Conservation (phyloP, 2,329 filamentous ascomycete genomes). For the Claviceps sp. region DNA sequence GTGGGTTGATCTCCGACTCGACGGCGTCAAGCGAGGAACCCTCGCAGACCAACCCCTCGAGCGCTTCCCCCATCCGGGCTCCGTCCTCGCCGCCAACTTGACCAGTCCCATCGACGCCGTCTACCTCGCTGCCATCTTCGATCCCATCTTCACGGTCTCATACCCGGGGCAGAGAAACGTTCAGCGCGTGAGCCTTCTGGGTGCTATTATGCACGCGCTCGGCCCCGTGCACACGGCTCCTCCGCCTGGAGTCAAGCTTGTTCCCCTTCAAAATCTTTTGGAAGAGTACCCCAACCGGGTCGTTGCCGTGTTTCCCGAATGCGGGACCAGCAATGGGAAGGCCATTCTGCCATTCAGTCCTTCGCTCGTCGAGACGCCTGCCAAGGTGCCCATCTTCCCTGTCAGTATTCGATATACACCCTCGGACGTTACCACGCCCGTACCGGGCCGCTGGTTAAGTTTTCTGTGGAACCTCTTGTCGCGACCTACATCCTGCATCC, state of each 20-base stretch:
- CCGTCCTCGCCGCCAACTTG: conserved; percentile 79
- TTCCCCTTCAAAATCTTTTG: conserved; percentile 50
- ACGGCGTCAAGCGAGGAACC: conserved; percentile 87
- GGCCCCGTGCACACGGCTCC: conserved; percentile 38
- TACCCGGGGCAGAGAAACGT: conserved; percentile 66
- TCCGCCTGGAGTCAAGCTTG: conserved; percentile 33
- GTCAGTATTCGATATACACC: conserved; percentile 83
- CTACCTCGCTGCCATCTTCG: conserved; percentile 91
- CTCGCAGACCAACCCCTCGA: conserved; percentile 59
- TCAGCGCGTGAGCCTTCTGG: conserved; percentile 60
- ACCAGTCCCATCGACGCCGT: conserved; percentile 87
- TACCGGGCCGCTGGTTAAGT: conserved; percentile 56
- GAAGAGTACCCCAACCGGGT: conserved; percentile 57
- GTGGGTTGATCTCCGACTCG: conserved; percentile 98
- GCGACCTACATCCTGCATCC: conserved; percentile 75
- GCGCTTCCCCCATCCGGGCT: conserved; percentile 64
- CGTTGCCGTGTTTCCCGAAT: conserved; percentile 84
- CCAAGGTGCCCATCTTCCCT: conserved; percentile 69
- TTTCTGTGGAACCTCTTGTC: conserved; percentile 84
- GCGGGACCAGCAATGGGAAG: conserved; percentile 84
- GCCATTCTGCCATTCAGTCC: conserved; percentile 77
- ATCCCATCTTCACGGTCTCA: conserved; percentile 81
- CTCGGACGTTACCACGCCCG: conserved; percentile 77
- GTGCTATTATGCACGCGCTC: conserved; percentile 63
- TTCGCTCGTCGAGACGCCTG: conserved; percentile 54